Evolutionary conservation across 495 filamentous ascomycete genomes (phyloP), one percentile per base, ranked within the genome.

Genomic region (Trichoderma virens): DNA sequence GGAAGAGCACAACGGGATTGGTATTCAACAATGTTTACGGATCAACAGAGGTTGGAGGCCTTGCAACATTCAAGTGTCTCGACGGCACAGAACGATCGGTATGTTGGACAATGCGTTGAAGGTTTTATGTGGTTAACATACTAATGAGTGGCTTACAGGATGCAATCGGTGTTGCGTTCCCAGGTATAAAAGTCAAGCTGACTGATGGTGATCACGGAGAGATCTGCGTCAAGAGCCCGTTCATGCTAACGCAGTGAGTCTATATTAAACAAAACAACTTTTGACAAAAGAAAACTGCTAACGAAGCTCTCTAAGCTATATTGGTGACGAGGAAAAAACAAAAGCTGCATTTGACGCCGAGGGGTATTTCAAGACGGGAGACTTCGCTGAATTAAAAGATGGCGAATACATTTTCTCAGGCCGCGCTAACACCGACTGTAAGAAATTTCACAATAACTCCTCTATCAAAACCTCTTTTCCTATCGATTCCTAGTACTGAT

Each of bases 321-420:
- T 56, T 56, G 51, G 51, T 4, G 51, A 56, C 11, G 25, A 56
- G 18, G 51, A 31, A 56, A 56, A 28, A 18, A 31, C 51, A 27
- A 56, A 30, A 5, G 51, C 27, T 9, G 51, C 51, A 14, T 56
- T 56, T 14, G 51, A 56, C 25, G 51, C 11, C 23, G 51, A 56
- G 20, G 51, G 51, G 25, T 56, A 56, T 30, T 56, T 56, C 25
- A 56, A 56, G 51, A 56, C 51, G 1, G 51, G 51, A 18, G 51
- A 56, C 6, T 56, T 56, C 20, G 51, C 51, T 8, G 25, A 56
- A 8, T 5, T 56, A 0, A 56, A 18, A 16, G 25, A 56, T 16
- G 51, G 51, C 9, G 51, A 56, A 18, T 56, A 31, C 51, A 56
- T 56, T 25, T 56, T 56, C 51, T 56, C 51, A 20, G 51, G 51